Percentiles rank a stretch among this genome's conserved stretches.
phyloP scores from a whole-genome alignment of 2,329 filamentous ascomycete species.

The Hypomyces perniciosus region DNA sequence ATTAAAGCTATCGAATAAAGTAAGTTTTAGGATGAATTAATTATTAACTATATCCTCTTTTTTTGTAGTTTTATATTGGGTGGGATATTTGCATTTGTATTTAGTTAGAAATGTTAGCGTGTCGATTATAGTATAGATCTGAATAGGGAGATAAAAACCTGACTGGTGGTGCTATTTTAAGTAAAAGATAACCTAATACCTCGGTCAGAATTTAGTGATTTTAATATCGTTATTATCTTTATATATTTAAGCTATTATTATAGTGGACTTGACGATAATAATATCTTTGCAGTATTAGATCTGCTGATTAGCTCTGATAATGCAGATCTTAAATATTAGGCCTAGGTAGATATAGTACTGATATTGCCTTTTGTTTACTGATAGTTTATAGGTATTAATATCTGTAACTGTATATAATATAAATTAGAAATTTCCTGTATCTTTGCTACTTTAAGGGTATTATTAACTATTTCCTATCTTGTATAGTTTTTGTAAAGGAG shows the following conservation, averaged over 20 bases:
- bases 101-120: constrained; percentile 55
- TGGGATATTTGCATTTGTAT: constrained; percentile 47
- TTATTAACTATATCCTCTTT: constrained; percentile 35
- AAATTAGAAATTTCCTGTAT: constrained; percentile 43
- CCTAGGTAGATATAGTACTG: constrained; percentile 37
- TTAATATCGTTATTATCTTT: constrained; percentile 50
- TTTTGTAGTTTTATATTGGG: constrained; percentile 51
- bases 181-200: constrained; percentile 53
- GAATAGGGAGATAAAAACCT: constrained; percentile 32
- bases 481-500: constrained; percentile 55
- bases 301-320: constrained; percentile 48
- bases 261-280: constrained; percentile 43
- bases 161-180: constrained; percentile 52
- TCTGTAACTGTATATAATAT: constrained; percentile 48
- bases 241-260: constrained; percentile 54
- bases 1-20: constrained; percentile 30
- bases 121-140: constrained; percentile 58
- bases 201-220: constrained; percentile 56
- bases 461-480: constrained; percentile 58
- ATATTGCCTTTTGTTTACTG: constrained; percentile 31
- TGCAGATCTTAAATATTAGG: constrained; percentile 42
- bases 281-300: constrained; percentile 42
- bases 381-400: constrained; percentile 48
- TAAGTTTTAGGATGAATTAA: constrained; percentile 31
- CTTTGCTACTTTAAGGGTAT: constrained; percentile 46